phyloP scores from a whole-genome alignment of 73 alveolate genomes.

The Paramecium tetraurelia region DNA sequence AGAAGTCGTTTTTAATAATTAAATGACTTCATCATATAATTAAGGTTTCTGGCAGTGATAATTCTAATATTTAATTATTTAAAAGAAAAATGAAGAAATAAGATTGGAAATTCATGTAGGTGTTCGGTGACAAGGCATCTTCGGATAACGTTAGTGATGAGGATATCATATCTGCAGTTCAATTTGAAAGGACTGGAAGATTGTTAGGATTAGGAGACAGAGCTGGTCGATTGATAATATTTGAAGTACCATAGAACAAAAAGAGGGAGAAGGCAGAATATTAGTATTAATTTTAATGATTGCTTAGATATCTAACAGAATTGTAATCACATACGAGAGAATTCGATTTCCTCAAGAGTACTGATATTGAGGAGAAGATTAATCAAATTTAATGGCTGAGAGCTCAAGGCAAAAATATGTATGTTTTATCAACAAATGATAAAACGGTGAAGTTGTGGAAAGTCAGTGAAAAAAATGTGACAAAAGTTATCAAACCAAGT shows the following conservation, averaged over 20 bases:
- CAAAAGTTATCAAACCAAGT: conserved; percentile 53
- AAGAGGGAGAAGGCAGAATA: conserved; percentile 55
- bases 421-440: conserved; percentile 74
- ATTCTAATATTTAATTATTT: not conserved
- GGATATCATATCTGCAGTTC: conserved; percentile 74
- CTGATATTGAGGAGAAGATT: conserved; percentile 78
- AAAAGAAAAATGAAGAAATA: conserved; percentile 21
- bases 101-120: conserved; percentile 64
- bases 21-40: too few relatives aligned
- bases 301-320: conserved; percentile 73
- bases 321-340: conserved; percentile 77
- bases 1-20: not conserved
- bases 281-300: conserved; percentile 56
- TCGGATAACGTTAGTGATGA: conserved; percentile 64
- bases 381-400: conserved; percentile 77
- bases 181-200: conserved; percentile 78
- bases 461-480: conserved; percentile 51
- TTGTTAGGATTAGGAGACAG: conserved; percentile 78
- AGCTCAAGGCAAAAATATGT: conserved; percentile 61
- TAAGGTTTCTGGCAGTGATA: not conserved
- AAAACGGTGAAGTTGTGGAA: conserved; percentile 72
- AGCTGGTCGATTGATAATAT: conserved; percentile 82
- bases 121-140: conserved; percentile 64
- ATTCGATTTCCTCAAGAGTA: conserved; percentile 74
- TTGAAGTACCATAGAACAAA: conserved; percentile 47